Evolutionary conservation across 202 grass and related monocot species (phyloP).

Genomic region (Eragrostis tef): DNA sequence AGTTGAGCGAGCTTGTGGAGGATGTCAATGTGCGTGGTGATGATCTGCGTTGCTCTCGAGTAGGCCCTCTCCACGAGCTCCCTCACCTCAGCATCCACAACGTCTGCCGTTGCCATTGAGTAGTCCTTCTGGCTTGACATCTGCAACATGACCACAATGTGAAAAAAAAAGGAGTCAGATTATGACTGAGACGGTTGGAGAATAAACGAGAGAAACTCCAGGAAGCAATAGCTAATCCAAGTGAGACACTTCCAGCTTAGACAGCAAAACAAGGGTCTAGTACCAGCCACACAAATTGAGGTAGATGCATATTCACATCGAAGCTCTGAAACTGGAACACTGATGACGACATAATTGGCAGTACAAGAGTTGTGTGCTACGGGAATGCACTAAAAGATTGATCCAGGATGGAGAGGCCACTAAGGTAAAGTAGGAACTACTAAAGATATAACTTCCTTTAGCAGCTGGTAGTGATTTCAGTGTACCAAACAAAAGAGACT

Average conservation of each 20-base stretch:
- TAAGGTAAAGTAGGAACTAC: background rate
- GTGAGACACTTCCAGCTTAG: background rate
- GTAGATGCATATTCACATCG: background rate
- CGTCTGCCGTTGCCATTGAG: constrained; percentile 92
- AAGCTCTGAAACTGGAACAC: background rate
- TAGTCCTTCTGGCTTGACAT: constrained; percentile 98
- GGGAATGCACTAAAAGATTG: background rate
- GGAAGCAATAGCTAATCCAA: background rate
- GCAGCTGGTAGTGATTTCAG: constrained; percentile 17
- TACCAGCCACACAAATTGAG: constrained; percentile 40
- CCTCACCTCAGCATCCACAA: constrained; percentile 90
- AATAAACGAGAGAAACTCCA: background rate
- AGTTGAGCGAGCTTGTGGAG: constrained; percentile 90
- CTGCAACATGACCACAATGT: constrained; percentile 35
- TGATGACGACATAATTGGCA: constrained; percentile 27
- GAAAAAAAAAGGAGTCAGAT: background rate
- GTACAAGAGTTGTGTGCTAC: background rate
- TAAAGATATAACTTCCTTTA: constrained; percentile 17
- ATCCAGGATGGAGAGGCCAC: background rate
- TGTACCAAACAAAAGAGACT: background rate
- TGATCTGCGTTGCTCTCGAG: constrained; percentile 71
- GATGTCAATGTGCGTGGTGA: constrained; percentile 79
- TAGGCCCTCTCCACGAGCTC: constrained; percentile 89
- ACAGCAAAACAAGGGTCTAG: background rate
- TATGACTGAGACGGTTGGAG: background rate